Evolutionary conservation across 139 green algal species (phyloP).

Genomic region (Tetradesmus lagerheimii): DNA sequence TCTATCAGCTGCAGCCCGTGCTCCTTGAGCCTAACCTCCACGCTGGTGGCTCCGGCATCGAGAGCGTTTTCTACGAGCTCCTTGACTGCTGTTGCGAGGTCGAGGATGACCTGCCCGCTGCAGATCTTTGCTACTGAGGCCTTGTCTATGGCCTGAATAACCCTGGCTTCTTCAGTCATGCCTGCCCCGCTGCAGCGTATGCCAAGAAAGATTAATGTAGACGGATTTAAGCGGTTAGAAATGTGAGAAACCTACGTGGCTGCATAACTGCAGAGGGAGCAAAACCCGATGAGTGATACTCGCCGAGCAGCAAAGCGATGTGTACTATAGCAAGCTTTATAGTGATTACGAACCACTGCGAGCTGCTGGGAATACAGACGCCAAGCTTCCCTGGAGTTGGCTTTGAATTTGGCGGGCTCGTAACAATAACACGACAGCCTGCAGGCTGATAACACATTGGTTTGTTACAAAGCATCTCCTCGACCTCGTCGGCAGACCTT

Average conservation of each 20-base stretch:
- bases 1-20: constrained; percentile 91
- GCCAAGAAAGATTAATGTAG: neutral
- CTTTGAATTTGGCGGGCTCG: neutral
- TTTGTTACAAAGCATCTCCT: too few species aligned
- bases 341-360: too few species aligned
- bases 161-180: neutral
- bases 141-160: constrained; percentile 78
- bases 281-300: too few species aligned
- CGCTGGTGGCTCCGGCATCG: constrained; percentile 91
- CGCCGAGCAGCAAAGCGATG: too few species aligned
- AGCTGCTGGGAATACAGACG: too few species aligned
- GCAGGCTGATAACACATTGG: too few species aligned
- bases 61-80: constrained; percentile 98
- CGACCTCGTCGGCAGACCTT: too few species aligned
- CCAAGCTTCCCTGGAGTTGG: too few species aligned
- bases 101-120: constrained; percentile 93
- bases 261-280: too few species aligned
- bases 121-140: constrained; percentile 84
- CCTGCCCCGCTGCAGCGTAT: neutral
- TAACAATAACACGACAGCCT: neutral
- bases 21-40: constrained; percentile 94
- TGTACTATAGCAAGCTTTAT: too few species aligned
- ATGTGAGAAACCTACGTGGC: too few species aligned
- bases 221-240: too few species aligned
- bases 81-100: constrained; percentile 89